These are phyloP conservation scores for Teratosphaeriaceae sp. DNA, from an alignment of 2,329 filamentous ascomycete species.

Conservation along the genomic window DNA sequence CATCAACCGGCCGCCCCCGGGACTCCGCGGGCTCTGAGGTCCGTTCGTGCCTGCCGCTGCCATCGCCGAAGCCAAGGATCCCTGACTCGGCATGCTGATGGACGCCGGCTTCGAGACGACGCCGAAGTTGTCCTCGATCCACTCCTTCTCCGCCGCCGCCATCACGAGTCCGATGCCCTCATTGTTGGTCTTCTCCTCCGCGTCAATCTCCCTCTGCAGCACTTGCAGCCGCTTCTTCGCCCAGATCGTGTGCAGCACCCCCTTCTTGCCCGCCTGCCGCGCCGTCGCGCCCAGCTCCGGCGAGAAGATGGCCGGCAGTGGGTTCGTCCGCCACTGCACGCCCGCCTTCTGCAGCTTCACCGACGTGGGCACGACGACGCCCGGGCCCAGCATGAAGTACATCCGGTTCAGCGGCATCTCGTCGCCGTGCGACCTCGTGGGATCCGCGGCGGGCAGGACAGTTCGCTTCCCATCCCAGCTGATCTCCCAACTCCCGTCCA, in stretches of 20 bases:
- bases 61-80: conserved; percentile 24
- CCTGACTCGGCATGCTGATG: conserved; percentile 28
- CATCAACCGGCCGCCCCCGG: conserved; percentile 61
- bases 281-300: conserved; percentile 63
- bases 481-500: conserved; percentile 62
- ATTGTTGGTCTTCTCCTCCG: conserved; percentile 64
- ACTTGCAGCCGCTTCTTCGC: conserved; percentile 73
- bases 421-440: conserved; percentile 27
- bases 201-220: conserved; percentile 68
- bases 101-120: conserved; percentile 41
- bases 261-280: conserved; percentile 63
- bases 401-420: conserved; percentile 53
- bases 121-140: conserved; percentile 79
- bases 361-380: conserved; percentile 62
- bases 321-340: conserved; percentile 60
- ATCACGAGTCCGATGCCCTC: conserved; percentile 82
- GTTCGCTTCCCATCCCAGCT: conserved; percentile 74
- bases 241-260: conserved; percentile 85
- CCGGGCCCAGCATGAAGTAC: conserved; percentile 75
- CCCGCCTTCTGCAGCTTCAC: conserved; percentile 52
- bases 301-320: conserved; percentile 80
- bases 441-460: conserved; percentile 60
- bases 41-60: conserved; percentile 41
- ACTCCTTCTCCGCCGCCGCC: conserved; percentile 74
- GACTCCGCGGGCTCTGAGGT: conserved; percentile 54